Conservation (phyloP, 169 alveolate species). For the Plasmodium reichenowi region DNA sequence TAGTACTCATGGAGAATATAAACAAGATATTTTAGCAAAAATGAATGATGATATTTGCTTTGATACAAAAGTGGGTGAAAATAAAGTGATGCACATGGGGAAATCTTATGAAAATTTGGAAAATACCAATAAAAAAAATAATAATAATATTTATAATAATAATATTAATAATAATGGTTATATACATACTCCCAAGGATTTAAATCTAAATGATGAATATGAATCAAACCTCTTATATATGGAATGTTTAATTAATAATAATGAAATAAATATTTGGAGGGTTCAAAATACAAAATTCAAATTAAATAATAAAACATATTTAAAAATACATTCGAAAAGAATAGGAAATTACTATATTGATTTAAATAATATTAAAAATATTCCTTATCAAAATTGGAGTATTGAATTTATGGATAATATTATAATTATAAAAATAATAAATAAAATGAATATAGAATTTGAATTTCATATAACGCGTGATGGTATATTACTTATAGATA, state of each 20-base stretch:
- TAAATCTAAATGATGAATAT: constrained; percentile 2
- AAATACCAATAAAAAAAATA: constrained; percentile 1
- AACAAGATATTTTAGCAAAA: too few species aligned
- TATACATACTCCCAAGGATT: constrained; percentile 3
- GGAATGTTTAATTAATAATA: neutral
- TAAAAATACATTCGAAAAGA: constrained; percentile 47
- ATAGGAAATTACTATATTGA: constrained; percentile 45
- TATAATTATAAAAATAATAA: constrained; percentile 37
- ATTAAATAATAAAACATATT: constrained; percentile 39
- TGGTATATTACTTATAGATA: constrained; percentile 53
- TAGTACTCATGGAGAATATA: constrained; percentile 38
- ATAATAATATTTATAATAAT: neutral
- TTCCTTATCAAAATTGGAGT: constrained; percentile 49
- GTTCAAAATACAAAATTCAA: constrained; percentile 16
- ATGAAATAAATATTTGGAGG: constrained; percentile 46
- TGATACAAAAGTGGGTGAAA: too few species aligned
- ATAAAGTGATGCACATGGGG: too few species aligned
- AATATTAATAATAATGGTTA: constrained; percentile 7
- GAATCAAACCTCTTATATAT: too few species aligned
- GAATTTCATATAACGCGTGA: constrained; percentile 47
- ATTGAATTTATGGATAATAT: constrained; percentile 39
- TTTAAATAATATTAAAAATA: constrained; percentile 32
- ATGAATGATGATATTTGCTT: too few species aligned
- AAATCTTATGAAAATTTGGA: too few species aligned
- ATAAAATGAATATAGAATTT: constrained; percentile 26